Percentiles rank a stretch among this genome's conserved stretches.
phyloP scores from a whole-genome alignment of 306 rosid species.

The Abrus precatorius region DNA sequence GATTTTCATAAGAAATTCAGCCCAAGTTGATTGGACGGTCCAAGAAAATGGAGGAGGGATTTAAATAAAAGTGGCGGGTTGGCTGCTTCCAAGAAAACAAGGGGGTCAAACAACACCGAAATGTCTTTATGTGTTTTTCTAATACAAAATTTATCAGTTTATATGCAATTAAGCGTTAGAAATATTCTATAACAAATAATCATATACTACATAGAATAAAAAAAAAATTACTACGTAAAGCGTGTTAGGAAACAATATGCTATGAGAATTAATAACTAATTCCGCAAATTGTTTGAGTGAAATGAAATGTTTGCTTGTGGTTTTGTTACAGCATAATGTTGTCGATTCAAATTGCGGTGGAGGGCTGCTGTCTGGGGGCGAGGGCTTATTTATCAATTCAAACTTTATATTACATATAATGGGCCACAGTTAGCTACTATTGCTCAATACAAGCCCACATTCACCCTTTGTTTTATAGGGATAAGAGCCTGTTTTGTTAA shows the following conservation, averaged over 20 bases:
- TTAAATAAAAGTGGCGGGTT: neutral
- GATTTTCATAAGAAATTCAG: slow-evolving; percentile 50
- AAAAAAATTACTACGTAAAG: no score
- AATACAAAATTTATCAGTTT: neutral
- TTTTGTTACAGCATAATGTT: no score
- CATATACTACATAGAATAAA: neutral
- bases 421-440: neutral
- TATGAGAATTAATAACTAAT: no score
- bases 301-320: no score
- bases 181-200: neutral
- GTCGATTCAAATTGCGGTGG: neutral
- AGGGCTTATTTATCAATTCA: neutral
- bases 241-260: no score
- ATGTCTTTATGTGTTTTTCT: neutral
- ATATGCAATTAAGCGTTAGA: neutral
- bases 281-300: no score
- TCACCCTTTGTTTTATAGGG: neutral
- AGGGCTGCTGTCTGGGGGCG: neutral
- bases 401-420: neutral
- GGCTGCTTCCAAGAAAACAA: slow-evolving; percentile 1
- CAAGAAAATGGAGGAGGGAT: slow-evolving; percentile 15
- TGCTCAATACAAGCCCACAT: no score
- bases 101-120: slow-evolving; percentile 4
- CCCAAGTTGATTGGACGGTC: neutral
- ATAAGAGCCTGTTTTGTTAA: no score